phyloP scores from a whole-genome alignment of 2,329 filamentous ascomycete genomes.

The Penicillium freii region DNA sequence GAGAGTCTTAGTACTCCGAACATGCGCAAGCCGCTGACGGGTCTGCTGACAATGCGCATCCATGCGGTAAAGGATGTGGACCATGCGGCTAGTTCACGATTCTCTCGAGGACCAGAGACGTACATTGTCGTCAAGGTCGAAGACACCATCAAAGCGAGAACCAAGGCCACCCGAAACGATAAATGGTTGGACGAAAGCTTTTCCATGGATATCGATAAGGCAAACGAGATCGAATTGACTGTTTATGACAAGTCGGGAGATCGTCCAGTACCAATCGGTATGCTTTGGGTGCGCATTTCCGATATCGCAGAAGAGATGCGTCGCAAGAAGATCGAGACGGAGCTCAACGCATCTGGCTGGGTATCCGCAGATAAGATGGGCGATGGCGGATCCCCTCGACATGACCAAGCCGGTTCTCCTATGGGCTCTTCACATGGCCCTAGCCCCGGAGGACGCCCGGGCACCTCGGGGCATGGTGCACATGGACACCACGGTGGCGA shows the following conservation, averaged over 20 bases:
- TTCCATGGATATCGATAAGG: constrained; percentile 93
- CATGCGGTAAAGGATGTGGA: constrained; percentile 91
- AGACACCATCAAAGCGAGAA: constrained; percentile 85
- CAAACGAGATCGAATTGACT: constrained; percentile 95
- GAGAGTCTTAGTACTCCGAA: constrained; percentile 96
- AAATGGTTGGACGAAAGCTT: constrained; percentile 90
- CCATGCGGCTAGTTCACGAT: constrained; percentile 78
- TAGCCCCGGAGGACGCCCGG: constrained; percentile 26
- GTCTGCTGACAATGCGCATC: constrained; percentile 81
- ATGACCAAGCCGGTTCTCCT: constrained; percentile 56
- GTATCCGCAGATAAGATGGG: constrained; percentile 96
- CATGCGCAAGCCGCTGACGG: constrained; percentile 90
- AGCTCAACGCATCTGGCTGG: constrained; percentile 93
- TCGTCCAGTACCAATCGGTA: constrained; percentile 84
- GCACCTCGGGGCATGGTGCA: constrained; percentile 21
- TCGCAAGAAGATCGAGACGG: constrained; percentile 92
- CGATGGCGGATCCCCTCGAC: constrained; percentile 51
- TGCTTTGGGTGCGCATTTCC: constrained; percentile 94
- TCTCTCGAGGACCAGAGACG: constrained; percentile 88
- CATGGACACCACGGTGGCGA: constrained; percentile 34
- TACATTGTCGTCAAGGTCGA: constrained; percentile 97
- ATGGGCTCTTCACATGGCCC: constrained; percentile 35
- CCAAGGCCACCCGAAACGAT: constrained; percentile 79
- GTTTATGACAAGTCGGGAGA: constrained; percentile 95
- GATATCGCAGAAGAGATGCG: constrained; percentile 98